These are phyloP conservation scores for Cryphonectria naterciae DNA, from an alignment of 2,329 filamentous ascomycete species.

Conservation along the genomic window DNA sequence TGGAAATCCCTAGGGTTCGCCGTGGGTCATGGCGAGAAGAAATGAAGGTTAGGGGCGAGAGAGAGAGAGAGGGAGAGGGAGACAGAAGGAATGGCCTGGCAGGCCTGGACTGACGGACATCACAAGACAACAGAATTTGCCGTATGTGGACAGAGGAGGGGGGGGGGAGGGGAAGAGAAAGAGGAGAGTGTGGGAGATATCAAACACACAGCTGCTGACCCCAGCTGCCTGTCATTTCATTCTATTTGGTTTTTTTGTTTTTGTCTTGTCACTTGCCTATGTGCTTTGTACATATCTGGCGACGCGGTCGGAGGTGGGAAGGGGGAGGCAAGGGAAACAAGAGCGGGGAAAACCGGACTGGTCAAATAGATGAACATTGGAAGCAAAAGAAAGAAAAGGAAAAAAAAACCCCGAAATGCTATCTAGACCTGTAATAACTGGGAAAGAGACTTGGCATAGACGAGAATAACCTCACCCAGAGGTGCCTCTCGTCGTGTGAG, in stretches of 20 bases:
- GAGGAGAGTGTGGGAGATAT: background rate
- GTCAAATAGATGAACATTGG: conserved; percentile 4
- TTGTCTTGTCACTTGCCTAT: conserved; percentile 5
- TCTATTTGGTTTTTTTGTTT: background rate
- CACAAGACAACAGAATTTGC: background rate
- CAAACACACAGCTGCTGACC: conserved; percentile 9
- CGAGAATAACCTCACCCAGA: too few species aligned
- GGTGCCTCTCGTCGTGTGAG: too few species aligned
- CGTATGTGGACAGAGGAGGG: background rate
- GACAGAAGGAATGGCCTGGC: too few species aligned
- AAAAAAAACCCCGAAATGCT: background rate
- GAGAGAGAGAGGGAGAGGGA: background rate
- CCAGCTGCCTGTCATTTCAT: conserved; percentile 9
- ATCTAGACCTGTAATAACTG: background rate
- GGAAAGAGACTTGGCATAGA: too few species aligned
- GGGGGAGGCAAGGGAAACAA: background rate
- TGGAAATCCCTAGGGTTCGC: background rate
- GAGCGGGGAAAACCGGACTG: background rate
- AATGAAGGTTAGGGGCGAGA: background rate
- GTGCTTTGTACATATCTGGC: conserved; percentile 23
- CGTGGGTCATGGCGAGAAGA: background rate
- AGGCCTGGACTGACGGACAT: background rate
- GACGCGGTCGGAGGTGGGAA: background rate
- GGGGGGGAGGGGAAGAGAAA: background rate
- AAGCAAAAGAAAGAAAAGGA: background rate